These are phyloP conservation scores for Phellinidium pouzarii DNA, from an alignment of 1,284 basidiomycete genomes.

Conservation along the genomic window DNA sequence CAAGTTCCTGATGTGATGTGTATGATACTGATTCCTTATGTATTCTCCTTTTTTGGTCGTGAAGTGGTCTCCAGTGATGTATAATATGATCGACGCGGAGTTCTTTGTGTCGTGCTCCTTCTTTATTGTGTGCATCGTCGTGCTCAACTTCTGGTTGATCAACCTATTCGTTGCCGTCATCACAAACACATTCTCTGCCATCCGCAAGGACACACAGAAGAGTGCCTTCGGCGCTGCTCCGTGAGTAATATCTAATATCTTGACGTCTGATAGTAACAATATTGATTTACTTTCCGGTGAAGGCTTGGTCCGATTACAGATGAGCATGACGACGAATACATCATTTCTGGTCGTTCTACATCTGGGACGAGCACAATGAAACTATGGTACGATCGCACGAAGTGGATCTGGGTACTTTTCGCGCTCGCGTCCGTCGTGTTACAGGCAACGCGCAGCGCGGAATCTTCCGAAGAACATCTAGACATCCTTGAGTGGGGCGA, in stretches of 20 bases:
- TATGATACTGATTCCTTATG: neutral
- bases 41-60: neutral
- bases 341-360: constrained; percentile 38
- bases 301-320: constrained; percentile 45
- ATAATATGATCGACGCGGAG: constrained; percentile 87
- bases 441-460: constrained; percentile 70
- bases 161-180: constrained; percentile 96
- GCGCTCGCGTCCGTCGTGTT: constrained; percentile 67
- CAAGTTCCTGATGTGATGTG: neutral
- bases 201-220: constrained; percentile 82
- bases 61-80: constrained; percentile 82
- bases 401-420: constrained; percentile 74
- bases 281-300: constrained; percentile 5
- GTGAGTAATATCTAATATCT: constrained; percentile 33
- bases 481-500: constrained; percentile 61
- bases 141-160: constrained; percentile 92
- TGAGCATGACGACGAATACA: constrained; percentile 55
- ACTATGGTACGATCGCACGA: constrained; percentile 52
- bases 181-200: constrained; percentile 90
- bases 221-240: constrained; percentile 87
- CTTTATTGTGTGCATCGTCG: constrained; percentile 79
- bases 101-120: constrained; percentile 85
- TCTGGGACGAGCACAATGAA: constrained; percentile 43
- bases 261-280: neutral
- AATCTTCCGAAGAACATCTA: constrained; percentile 41